Evolutionary conservation across 768 basidiomycete species (phyloP).

Genomic region (Pleurotus ostreatus): DNA sequence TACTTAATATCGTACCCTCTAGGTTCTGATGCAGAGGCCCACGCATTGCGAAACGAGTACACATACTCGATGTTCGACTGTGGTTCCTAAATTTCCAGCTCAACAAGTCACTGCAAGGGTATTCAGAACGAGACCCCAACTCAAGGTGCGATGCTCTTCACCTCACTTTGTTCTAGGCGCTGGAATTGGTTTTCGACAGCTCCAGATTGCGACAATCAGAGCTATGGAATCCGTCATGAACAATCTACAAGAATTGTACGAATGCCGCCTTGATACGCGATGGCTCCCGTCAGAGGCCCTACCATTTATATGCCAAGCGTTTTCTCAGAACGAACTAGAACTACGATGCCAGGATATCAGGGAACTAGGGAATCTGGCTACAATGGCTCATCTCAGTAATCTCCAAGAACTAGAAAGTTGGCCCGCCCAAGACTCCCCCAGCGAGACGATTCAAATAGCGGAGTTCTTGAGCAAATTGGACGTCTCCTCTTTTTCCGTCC

Average conservation of each 20-base stretch:
- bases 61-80: slow-evolving; percentile 30
- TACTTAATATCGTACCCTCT: not conserved
- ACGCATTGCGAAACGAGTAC: slow-evolving; percentile 26
- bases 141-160: slow-evolving; percentile 1
- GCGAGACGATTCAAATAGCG: too few species aligned
- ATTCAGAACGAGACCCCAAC: not conserved
- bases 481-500: slow-evolving; percentile 23
- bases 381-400: not conserved
- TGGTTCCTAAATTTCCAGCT: slow-evolving; percentile 37
- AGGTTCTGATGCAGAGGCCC: slow-evolving; percentile 21
- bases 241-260: not conserved
- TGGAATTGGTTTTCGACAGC: not conserved
- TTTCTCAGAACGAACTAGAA: not conserved
- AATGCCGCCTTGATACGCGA: not conserved
- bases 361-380: slow-evolving; percentile 4
- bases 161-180: not conserved
- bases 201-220: not conserved
- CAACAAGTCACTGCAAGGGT: slow-evolving; percentile 15
- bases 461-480: too few species aligned
- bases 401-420: slow-evolving; percentile 13
- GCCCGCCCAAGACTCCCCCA: not conserved
- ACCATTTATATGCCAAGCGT: not conserved
- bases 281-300: not conserved
- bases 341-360: too few species aligned
- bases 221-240: not conserved